These are phyloP conservation scores for Russula brevipes DNA, from an alignment of 768 basidiomycete genomes.

Conservation along the genomic window DNA sequence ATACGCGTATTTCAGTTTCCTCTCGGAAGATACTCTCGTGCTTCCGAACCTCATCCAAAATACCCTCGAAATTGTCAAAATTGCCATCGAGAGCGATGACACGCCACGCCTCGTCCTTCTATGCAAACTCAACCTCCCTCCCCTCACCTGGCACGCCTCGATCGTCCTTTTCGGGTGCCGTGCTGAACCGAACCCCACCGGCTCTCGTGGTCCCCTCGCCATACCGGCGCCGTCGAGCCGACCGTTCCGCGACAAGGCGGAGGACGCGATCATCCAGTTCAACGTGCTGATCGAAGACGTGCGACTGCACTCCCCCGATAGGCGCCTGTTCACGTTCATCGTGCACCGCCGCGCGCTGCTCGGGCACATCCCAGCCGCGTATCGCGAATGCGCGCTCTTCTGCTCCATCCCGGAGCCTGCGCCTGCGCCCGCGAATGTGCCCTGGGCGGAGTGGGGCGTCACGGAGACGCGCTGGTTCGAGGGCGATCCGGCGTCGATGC, in stretches of 20 bases:
- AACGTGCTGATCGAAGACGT: constrained; percentile 22
- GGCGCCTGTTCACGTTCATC: too few relatives aligned
- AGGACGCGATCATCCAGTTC: constrained; percentile 28
- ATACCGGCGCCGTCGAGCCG: background rate
- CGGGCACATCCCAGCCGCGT: too few relatives aligned
- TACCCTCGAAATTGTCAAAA: constrained; percentile 26
- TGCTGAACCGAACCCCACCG: constrained; percentile 29
- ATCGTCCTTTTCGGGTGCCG: constrained; percentile 29
- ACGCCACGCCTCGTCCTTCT: constrained; percentile 11
- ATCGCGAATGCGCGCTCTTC: too few relatives aligned
- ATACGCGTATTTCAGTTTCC: constrained; percentile 30
- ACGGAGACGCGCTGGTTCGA: too few relatives aligned
- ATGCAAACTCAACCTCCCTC: constrained; percentile 26
- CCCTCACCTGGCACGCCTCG: constrained; percentile 12
- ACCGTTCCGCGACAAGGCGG: constrained; percentile 28
- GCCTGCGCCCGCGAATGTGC: too few relatives aligned
- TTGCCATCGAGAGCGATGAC: constrained; percentile 5
- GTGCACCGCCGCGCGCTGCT: too few relatives aligned
- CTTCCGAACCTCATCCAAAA: constrained; percentile 27
- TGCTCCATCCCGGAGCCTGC: too few relatives aligned
- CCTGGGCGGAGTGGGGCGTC: too few relatives aligned
- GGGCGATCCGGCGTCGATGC: constrained; percentile 22
- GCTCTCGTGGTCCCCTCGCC: background rate
- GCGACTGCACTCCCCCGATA: background rate
- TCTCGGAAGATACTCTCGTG: constrained; percentile 28